Base-by-base conservation (phyloP, 2,329 filamentous ascomycete genomes). In the Exophiala phaeomuriformis region DNA sequence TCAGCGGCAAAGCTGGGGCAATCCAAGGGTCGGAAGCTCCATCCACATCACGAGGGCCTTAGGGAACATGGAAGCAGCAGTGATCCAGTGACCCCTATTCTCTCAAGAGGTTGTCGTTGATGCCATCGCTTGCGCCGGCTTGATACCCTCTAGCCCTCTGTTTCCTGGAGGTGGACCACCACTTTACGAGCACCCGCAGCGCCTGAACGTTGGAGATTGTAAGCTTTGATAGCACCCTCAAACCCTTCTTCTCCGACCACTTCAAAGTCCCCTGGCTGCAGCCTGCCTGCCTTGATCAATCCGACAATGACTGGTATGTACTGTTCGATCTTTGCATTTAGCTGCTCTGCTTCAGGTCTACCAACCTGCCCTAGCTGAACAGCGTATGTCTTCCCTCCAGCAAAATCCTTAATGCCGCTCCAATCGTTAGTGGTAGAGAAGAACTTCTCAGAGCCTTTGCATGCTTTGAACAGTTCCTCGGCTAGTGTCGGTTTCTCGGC, bases 341-440 rank as follows among this genome's bases (percentile, higher is more conserved):
- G 37, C 31, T 61, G 49, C 27, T 53, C 41, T 19, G 40, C 63
- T 28, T 63, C 56, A 35, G 61, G 61, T 31, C 55, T 53, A 40
- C 62, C 63, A 47, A 64, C 45, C 4, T 3, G 39, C 7, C 54
- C 54, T 32, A 62, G 52, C 27, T 53, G 7, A 12, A 64, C 48
- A n/a, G 41, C 6, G 30, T 59, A 52, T 4, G 63, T 63, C 49
- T 61, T 60, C 6, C 53, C 63, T 28, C 62, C 63, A 33, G 61
- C 59, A 41, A 64, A 63, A 47, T 63, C 60, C 19, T 49, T 47
- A 29, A 62, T 59, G 8, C 47, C 50, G 19, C 35, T 56, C 60
- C 59, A 61, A 19, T 63, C 57, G 37, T 61, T 62, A 40, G 64
- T 63, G 3, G 64, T 63, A 2, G 61, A 46, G 41, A 67, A 68